Percentiles rank a stretch among this genome's conserved stretches.
These are phyloP conservation scores for Cucurbita ficifolia DNA, from an alignment of 306 rosid genomes.

Conservation along the genomic window DNA sequence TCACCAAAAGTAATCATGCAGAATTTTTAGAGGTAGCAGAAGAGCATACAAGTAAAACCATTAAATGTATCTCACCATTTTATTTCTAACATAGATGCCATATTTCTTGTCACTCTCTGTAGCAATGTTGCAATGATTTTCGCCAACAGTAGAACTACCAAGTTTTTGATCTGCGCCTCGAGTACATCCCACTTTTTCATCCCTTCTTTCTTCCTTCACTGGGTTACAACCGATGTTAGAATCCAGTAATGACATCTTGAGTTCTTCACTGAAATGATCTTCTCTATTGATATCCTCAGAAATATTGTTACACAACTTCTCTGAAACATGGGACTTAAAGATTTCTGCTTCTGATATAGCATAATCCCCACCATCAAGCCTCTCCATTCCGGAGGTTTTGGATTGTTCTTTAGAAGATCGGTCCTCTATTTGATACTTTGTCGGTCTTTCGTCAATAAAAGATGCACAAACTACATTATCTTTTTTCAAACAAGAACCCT, in stretches of 20 bases:
- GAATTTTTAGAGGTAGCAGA: not conserved
- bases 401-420: conserved; percentile 6
- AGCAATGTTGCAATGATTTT: conserved; percentile 1
- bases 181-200: conserved; percentile 6
- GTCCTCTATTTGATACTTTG: not conserved
- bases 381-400: conserved; percentile 8
- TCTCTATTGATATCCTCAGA: conserved; percentile 16
- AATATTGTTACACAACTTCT: conserved; percentile 8
- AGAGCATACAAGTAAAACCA: not conserved
- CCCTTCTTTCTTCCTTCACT: conserved; percentile 11
- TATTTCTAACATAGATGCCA: conserved; percentile 19
- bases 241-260: conserved; percentile 27
- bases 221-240: conserved; percentile 11
- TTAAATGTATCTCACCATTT: conserved; percentile 11
- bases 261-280: conserved; percentile 19
- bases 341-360: conserved; percentile 8
- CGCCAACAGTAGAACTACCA: conserved; percentile 10
- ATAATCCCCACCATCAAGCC: conserved; percentile 1
- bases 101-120: conserved; percentile 1
- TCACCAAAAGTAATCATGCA: not conserved
- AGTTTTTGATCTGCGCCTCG: conserved; percentile 9
- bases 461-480: not conserved
- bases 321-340: conserved; percentile 1
- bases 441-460: not conserved
- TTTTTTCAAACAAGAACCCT: not conserved